Conservation (phyloP, 1,284 basidiomycete species). For the Trametes hirsuta region DNA sequence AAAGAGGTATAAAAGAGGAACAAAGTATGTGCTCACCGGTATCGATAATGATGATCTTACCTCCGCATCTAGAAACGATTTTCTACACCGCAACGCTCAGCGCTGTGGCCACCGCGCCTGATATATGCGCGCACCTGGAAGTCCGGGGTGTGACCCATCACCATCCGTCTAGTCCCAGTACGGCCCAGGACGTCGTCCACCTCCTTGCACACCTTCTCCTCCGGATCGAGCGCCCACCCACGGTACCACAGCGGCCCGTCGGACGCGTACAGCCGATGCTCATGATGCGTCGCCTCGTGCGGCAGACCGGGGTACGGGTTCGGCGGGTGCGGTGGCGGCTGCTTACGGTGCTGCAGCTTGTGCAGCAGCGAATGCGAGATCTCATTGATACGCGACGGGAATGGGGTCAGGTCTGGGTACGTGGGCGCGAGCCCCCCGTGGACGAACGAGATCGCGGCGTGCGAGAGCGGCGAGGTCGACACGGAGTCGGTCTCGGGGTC, state of each 20-base stretch:
- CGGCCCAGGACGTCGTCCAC: slow-evolving; percentile 72
- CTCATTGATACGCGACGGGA: slow-evolving; percentile 80
- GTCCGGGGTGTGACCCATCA: slow-evolving; percentile 95
- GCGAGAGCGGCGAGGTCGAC: slow-evolving; percentile 55
- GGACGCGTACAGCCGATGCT: slow-evolving; percentile 69
- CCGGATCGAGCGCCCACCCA: slow-evolving; percentile 80
- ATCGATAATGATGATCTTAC: slow-evolving; percentile 91
- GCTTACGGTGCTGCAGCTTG: slow-evolving; percentile 62
- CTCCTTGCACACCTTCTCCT: slow-evolving; percentile 67
- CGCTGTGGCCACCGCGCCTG: too few relatives aligned
- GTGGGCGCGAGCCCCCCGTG: slow-evolving; percentile 85
- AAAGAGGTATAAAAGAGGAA: not conserved
- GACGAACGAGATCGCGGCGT: slow-evolving; percentile 83
- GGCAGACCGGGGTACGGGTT: slow-evolving; percentile 81
- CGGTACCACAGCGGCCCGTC: slow-evolving; percentile 92
- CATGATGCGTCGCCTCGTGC: slow-evolving; percentile 60
- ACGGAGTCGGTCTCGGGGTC: slow-evolving; percentile 38
- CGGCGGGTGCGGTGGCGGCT: slow-evolving; percentile 82
- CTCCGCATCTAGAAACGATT: slow-evolving; percentile 82
- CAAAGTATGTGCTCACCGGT: slow-evolving; percentile 51
- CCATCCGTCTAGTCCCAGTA: slow-evolving; percentile 82
- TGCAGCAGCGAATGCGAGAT: slow-evolving; percentile 68
- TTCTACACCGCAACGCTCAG: slow-evolving; percentile 40
- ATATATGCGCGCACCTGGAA: slow-evolving; percentile 58
- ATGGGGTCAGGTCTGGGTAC: slow-evolving; percentile 73